Conservation (phyloP, 495 filamentous ascomycete species). For the Penicillium nucicola region DNA sequence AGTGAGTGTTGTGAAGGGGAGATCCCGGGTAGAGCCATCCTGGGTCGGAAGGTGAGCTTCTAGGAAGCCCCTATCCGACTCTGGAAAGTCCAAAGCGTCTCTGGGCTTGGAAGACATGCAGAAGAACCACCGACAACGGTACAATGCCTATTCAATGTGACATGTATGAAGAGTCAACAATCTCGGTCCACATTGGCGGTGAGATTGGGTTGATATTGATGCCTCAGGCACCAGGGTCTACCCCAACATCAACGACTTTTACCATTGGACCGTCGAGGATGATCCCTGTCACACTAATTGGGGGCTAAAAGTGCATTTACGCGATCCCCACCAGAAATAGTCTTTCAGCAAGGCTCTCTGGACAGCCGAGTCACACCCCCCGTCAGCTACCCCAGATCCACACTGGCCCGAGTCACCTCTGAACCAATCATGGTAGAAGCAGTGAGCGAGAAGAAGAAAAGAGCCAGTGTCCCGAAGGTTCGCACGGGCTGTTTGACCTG, state of each 20-base stretch:
- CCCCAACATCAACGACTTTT: too few species aligned
- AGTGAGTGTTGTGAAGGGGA: constrained; percentile 71
- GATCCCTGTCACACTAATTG: too few species aligned
- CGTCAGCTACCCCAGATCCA: neutral
- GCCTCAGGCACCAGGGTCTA: too few species aligned
- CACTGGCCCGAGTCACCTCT: neutral
- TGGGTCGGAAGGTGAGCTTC: constrained; percentile 41
- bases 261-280: too few species aligned
- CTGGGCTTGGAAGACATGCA: constrained; percentile 12
- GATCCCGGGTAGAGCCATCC: constrained; percentile 19
- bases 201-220: too few species aligned
- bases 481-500: constrained; percentile 10
- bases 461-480: constrained; percentile 2
- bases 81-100: constrained; percentile 38
- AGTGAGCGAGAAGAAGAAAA: neutral
- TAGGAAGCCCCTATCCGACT: constrained; percentile 36
- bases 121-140: neutral
- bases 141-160: neutral
- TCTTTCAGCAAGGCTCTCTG: neutral
- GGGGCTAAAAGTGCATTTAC: neutral
- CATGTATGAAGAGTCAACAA: neutral
- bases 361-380: neutral
- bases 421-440: neutral
- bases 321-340: neutral
- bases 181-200: neutral